Conservation (phyloP, 768 basidiomycete genomes). For the Thelephora aurantiotincta region DNA sequence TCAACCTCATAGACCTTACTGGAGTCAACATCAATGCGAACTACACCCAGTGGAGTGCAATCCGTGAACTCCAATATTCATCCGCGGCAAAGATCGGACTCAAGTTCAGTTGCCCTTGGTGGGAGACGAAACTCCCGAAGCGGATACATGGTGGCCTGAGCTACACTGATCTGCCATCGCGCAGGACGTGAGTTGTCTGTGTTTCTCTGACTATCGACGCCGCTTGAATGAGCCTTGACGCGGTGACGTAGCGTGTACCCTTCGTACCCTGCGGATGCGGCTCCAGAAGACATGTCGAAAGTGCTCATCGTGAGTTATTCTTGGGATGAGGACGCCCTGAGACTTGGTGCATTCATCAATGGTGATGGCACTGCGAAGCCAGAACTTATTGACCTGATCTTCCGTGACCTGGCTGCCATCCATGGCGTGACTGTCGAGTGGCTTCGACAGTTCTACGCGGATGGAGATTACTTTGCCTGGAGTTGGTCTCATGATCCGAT, state of each 20-base stretch:
- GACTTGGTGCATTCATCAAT: not conserved
- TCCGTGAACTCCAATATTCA: no score
- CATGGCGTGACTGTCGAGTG: not conserved
- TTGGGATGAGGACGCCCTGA: not conserved
- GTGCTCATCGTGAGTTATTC: no score
- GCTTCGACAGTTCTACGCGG: not conserved
- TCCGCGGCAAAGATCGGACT: no score
- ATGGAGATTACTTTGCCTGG: not conserved
- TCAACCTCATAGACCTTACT: not conserved
- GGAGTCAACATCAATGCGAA: no score
- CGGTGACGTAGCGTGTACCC: no score
- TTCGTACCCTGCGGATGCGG: no score
- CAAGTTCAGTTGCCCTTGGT: no score
- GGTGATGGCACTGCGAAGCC: not conserved
- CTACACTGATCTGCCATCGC: not conserved
- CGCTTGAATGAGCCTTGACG: no score
- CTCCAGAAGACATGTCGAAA: no score
- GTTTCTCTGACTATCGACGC: no score
- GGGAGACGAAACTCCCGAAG: not conserved
- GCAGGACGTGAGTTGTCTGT: no score
- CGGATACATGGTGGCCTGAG: not conserved
- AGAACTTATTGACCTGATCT: not conserved
- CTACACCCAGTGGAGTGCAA: no score
- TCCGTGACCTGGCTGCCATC: not conserved
- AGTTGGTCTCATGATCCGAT: not conserved